These are phyloP conservation scores for Prorocentrum cordatum DNA, from an alignment of 169 alveolate genomes.

Conservation along the genomic window DNA sequence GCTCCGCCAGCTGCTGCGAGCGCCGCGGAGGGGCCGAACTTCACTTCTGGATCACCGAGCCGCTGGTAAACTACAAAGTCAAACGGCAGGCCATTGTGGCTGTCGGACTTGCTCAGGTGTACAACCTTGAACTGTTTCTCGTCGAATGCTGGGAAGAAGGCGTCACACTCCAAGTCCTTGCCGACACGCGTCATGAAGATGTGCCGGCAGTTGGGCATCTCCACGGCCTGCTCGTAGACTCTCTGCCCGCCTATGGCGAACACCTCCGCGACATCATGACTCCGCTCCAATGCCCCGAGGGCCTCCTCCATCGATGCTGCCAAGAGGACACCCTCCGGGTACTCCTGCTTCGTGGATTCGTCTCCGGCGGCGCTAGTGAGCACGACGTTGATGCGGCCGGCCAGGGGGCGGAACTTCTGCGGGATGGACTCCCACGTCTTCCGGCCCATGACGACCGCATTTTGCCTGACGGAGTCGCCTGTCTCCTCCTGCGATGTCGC, in stretches of 20 bases:
- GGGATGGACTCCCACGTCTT: constrained; percentile 92
- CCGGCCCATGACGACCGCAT: constrained; percentile 93
- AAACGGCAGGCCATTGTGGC: constrained; percentile 8
- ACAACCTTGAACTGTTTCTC: constrained; percentile 14
- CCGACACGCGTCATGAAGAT: constrained; percentile 53
- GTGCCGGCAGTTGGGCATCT: constrained; percentile 24
- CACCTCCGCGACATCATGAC: constrained; percentile 12
- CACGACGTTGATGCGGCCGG: constrained; percentile 83
- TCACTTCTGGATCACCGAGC: too few relatives aligned
- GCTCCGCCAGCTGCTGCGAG: constrained; percentile 42
- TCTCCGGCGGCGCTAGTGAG: constrained; percentile 70
- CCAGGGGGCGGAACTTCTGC: constrained; percentile 80
- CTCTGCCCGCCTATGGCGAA: constrained; percentile 61
- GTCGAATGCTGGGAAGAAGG: constrained; percentile 35
- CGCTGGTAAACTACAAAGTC: constrained; percentile 27
- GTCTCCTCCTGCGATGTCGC: not conserved
- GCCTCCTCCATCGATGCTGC: not conserved
- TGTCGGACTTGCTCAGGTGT: constrained; percentile 13
- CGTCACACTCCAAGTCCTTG: constrained; percentile 46
- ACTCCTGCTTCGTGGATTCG: not conserved
- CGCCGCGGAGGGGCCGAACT: constrained; percentile 9
- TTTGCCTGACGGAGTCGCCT: constrained; percentile 63
- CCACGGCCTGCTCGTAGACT: constrained; percentile 56
- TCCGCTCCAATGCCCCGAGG: not conserved
- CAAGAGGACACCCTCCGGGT: not conserved